Base-by-base conservation (phyloP, 768 basidiomycete species). In the Cubamyces lactineus region DNA sequence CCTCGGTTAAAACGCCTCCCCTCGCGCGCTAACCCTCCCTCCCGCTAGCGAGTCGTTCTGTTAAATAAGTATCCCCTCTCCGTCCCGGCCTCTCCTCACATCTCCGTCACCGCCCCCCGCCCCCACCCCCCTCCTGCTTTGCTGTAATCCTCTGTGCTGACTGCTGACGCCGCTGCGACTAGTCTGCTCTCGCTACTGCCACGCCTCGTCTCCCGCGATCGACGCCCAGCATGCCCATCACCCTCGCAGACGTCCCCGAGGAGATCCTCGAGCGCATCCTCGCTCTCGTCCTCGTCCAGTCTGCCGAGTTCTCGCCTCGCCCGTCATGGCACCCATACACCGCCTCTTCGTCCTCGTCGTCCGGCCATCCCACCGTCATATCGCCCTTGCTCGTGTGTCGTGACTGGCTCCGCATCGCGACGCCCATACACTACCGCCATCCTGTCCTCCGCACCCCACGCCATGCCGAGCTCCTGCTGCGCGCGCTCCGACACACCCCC, bases 371-470 rank as follows among this genome's bases (percentile, higher is more conserved):
- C 61, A 67, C 72, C 30, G 72, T 72, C 15, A 68, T 74, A 17
- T 75, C 82, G 5, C 77, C 80, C 0, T 79, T 88, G 16, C 79
- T 83, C 53, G 82, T 84, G 48, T 86, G 74, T 52, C 79, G 72
- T 41, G 68, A 74, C 23, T 84, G 87, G 74, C 71, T 79, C 46
- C 80, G 88, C 61, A 86, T 89, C 61, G 79, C 77, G 1, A 79
- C 80, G 0, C 86, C 86, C 1, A 76, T 86, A 13, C 78, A 85
- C 63, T 88, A 88, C 75, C 76, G 81, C 68, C 77, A 78, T 45
- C 62, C 88, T 45, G 75, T 77, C 66, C 68, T 89, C 47, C 73
- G 70, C 40, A 75, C 81, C 0, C 62, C 77, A 0, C 39, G 53
- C 12, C 81, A 85, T 23, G 73, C 84, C 0, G 63, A 66, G 12